These are phyloP conservation scores for Cryptococcus sp. DNA, from an alignment of 1,284 basidiomycete species.

Conservation along the genomic window DNA sequence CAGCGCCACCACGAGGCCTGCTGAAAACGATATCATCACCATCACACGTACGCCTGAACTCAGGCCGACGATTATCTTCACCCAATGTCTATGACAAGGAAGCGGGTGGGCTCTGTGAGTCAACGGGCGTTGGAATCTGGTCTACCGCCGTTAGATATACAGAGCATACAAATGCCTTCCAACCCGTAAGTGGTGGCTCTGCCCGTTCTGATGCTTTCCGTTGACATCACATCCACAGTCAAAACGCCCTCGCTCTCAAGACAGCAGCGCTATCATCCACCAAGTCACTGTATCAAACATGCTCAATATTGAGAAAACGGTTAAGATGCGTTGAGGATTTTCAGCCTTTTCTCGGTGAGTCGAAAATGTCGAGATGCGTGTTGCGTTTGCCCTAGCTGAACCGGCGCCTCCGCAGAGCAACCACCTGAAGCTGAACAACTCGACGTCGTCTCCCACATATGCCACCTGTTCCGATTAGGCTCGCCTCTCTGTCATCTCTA, in stretches of 20 bases:
- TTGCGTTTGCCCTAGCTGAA: not conserved
- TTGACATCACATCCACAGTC: constrained; percentile 23
- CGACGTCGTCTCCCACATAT: constrained; percentile 78
- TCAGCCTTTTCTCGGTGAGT: constrained; percentile 47
- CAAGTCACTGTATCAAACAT: constrained; percentile 51
- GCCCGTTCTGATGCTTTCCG: constrained; percentile 1
- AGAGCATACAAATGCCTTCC: constrained; percentile 51
- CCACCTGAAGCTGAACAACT: constrained; percentile 48
- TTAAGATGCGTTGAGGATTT: constrained; percentile 50
- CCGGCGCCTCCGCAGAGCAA: constrained; percentile 34
- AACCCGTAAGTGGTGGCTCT: constrained; percentile 44
- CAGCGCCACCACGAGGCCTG: not conserved
- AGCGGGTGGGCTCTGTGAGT: constrained; percentile 50
- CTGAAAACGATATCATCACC: not conserved
- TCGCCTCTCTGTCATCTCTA: constrained; percentile 93
- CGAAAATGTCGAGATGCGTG: not conserved
- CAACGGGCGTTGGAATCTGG: constrained; percentile 40
- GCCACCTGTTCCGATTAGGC: constrained; percentile 90
- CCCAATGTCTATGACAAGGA: constrained; percentile 43
- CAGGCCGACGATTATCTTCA: not conserved
- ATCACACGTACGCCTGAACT: not conserved
- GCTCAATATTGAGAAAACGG: constrained; percentile 45
- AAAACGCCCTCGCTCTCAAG: constrained; percentile 52
- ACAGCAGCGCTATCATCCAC: constrained; percentile 52
- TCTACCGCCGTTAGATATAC: constrained; percentile 46